Percentiles rank a stretch among this genome's conserved stretches.
Conservation (phyloP, 371 early-diverging fungal species). For the Lichtheimia corymbifera region DNA sequence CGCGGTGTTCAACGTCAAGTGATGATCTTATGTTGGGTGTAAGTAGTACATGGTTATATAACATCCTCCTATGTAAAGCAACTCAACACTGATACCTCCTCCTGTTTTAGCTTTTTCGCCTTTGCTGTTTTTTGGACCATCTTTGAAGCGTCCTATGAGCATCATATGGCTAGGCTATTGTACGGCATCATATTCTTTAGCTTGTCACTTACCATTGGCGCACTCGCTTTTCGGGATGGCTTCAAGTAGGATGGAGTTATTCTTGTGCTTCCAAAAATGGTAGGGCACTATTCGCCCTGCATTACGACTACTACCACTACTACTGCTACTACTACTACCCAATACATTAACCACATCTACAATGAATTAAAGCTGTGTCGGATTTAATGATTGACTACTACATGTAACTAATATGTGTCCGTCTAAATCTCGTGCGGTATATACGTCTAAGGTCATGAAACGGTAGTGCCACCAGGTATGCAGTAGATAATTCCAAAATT, state of each 20-base stretch:
- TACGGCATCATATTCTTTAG: slow-evolving; percentile 28
- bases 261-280: too few relatives aligned
- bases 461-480: too few relatives aligned
- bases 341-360: too few relatives aligned
- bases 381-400: too few relatives aligned
- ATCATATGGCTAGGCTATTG: slow-evolving; percentile 23
- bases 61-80: not conserved
- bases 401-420: too few relatives aligned
- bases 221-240: slow-evolving; percentile 23
- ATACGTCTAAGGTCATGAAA: too few relatives aligned
- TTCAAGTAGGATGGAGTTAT: slow-evolving; percentile 7
- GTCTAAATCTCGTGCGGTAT: too few relatives aligned
- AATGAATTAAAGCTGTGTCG: too few relatives aligned
- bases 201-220: slow-evolving; percentile 27
- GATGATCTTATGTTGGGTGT: slow-evolving; percentile 44
- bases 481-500: too few relatives aligned
- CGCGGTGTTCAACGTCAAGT: slow-evolving; percentile 35
- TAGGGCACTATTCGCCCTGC: too few relatives aligned
- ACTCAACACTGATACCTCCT: not conserved
- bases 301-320: too few relatives aligned
- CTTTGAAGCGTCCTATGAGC: slow-evolving; percentile 25
- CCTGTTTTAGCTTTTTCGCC: slow-evolving; percentile 18
- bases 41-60: slow-evolving; percentile 30
- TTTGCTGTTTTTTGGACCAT: slow-evolving; percentile 33
- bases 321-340: too few relatives aligned